Evolutionary conservation across 164 flowering plant genomes (phyloP), one percentile per base, ranked within the genome.

Genomic region (Magnolia kwangsiensis): DNA sequence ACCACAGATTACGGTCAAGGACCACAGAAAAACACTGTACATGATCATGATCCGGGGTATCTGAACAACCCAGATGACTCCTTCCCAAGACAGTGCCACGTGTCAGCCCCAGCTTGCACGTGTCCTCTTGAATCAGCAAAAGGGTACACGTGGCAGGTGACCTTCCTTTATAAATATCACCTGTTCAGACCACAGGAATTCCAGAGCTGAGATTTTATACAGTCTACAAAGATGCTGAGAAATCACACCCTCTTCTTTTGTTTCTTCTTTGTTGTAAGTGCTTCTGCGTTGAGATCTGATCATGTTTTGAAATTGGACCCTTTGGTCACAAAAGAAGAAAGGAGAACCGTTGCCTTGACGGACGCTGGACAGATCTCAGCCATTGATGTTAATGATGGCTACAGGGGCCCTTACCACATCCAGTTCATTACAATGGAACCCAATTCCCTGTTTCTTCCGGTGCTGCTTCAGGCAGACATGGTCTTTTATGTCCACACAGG

Each of bases 401-500:
- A 50, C 37, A 73, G 77, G 67, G 88, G 87, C 61, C 68, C 80
- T 13, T 87, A 83, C 80, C 88, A 87, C 75, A 89, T 96, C 71
- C 93, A 90, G 81, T 92, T 91, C 88, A 75, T 96, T 75, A 91
- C 90, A 2, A 66, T 96, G 85, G 94, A 92, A 76, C 98, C 98
- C 13, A 90, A 85, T 51, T 79, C 99, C 8, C 81, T 94, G 51
- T 88, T 96, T 67, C 96, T 96, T 76, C 99, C 98, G 0, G 90
- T 87, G 0, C 80, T 93, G 4, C 87, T 94, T 20, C 96, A 90
- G 79, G 80, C 91, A 14, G 92, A 93, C 70, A 91, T 93, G 97
- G 86, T 94, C 20, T 88, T 94, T 70, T 94, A 84, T 81, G 93
- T 92, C 24, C 85, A 86, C 63, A 82, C 98, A 67, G 97, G 99